Percentiles rank a stretch among this genome's conserved stretches.
Conservation (phyloP, 495 filamentous ascomycete genomes). For the Penicillium steckii region DNA sequence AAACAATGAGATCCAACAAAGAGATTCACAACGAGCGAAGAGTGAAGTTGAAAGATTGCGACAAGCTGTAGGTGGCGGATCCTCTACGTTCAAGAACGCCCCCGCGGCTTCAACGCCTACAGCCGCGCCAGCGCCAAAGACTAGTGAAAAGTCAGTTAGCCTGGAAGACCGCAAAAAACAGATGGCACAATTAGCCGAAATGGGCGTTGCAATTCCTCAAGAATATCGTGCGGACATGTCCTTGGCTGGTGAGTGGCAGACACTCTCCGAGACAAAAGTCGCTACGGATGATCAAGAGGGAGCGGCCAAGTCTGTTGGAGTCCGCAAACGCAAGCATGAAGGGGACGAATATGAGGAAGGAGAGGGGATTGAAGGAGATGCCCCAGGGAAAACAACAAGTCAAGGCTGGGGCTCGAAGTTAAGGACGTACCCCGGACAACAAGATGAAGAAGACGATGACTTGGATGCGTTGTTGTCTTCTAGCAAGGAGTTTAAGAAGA, state of each 20-base stretch:
- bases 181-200: conserved; percentile 78
- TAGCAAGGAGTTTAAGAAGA: conserved; percentile 49
- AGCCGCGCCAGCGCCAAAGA: conserved; percentile 20
- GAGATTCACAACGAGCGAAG: conserved; percentile 78
- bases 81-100: conserved; percentile 22
- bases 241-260: conserved; percentile 88
- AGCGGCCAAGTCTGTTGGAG: conserved; percentile 42
- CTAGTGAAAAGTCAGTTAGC: conserved; percentile 40
- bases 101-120: conserved; percentile 26
- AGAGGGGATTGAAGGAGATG: conserved; percentile 49
- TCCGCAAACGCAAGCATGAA: conserved; percentile 67
- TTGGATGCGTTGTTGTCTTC: conserved; percentile 66
- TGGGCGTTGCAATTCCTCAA: conserved; percentile 84
- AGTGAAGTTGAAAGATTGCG: conserved; percentile 85
- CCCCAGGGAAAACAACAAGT: conserved; percentile 59
- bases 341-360: conserved; percentile 54
- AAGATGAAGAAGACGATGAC: conserved; percentile 55
- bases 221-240: conserved; percentile 78
- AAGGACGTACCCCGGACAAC: conserved; percentile 58
- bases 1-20: conserved; percentile 70
- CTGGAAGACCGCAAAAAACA: conserved; percentile 77
- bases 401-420: conserved; percentile 75
- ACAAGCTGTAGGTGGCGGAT: conserved; percentile 59
- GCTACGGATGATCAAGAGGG: conserved; percentile 46
- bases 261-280: conserved; percentile 54